phyloP scores from a whole-genome alignment of 2,329 filamentous ascomycete genomes.

The Penicillium sp. region DNA sequence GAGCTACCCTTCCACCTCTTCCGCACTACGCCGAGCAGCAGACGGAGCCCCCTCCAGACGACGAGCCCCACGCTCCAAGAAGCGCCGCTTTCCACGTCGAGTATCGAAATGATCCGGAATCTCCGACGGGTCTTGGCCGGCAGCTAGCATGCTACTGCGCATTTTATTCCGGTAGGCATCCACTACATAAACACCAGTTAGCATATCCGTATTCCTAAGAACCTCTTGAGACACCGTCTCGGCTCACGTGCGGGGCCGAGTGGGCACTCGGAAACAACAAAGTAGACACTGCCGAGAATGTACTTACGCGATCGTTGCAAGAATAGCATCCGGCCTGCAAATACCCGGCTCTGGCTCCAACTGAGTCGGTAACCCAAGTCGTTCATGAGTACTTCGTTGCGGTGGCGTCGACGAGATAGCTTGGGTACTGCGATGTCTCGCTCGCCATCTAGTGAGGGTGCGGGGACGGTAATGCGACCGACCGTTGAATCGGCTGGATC shows the following conservation, averaged over 20 bases:
- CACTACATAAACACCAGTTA: conserved; percentile 52
- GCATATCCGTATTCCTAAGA: neutral
- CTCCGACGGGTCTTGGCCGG: conserved; percentile 67
- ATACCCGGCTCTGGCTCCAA: conserved; percentile 91
- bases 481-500: conserved; percentile 35
- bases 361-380: conserved; percentile 93
- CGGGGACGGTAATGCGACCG: conserved; percentile 53
- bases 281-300: neutral
- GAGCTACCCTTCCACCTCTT: conserved; percentile 35
- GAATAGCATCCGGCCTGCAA: conserved; percentile 80
- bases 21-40: conserved; percentile 32
- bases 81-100: conserved; percentile 74
- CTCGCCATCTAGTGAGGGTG: conserved; percentile 64
- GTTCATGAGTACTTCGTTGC: conserved; percentile 84
- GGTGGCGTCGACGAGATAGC: conserved; percentile 64
- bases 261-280: neutral
- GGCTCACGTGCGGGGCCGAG: conserved; percentile 6
- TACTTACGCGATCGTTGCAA: conserved; percentile 81
- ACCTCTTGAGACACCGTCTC: conserved; percentile 5
- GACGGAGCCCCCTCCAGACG: conserved; percentile 22
- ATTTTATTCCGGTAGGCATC: conserved; percentile 94
- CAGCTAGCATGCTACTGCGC: conserved; percentile 70
- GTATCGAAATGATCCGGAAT: conserved; percentile 86
- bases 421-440: conserved; percentile 70
- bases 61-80: conserved; percentile 50